Evolutionary conservation across 352 stramenopile genomes (phyloP), one percentile per base, ranked within the genome.

Genomic region (Globisporangium okanoganense): DNA sequence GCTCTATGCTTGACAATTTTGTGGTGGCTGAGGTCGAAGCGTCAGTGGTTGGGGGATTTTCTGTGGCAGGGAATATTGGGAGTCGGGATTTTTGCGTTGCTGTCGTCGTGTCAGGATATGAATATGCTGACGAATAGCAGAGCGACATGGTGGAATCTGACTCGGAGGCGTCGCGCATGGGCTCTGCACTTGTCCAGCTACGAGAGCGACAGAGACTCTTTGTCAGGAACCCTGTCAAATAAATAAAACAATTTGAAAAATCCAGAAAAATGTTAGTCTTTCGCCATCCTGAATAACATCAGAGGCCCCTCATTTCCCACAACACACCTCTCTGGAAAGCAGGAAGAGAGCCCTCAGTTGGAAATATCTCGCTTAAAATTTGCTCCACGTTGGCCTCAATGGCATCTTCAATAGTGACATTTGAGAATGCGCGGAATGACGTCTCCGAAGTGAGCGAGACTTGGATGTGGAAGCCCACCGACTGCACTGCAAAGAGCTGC

Each of bases 101-200:
- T 33, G 33, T 4, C 49, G 24, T 31, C 3, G 36, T 10, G 43
- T 3, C 20, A 16, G 63, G 59, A 9, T 71, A 66, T 16, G 67
- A 57, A 29, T 82, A 83, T 0, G 73, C 76, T 10, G 76, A 73
- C 3, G 71, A 70, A 36, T 68, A 78, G 58, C 72, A 84, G 5
- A 75, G 44, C 20, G 27, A 51, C 13, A 51, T n/a, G 6, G 47
- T 8, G 4, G n/a, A 43, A 1, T 41, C 25, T 12, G 58, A 56
- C 10, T 50, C 47, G 5, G 41, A n/a, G 14, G 53, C 36, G 20
- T 63, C 35, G 1, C 9, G 44, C 31, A 63, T 18, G 6, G 69
- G 57, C 14, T 29, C 56, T 1, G 45, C 64, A 14, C 56, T 53
- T 2, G 40, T 62, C 76, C 76, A 85, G 0, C 53, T 31, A 7